phyloP scores from a whole-genome alignment of 2,329 filamentous ascomycete species.

The Apiospora kogelbergensis region DNA sequence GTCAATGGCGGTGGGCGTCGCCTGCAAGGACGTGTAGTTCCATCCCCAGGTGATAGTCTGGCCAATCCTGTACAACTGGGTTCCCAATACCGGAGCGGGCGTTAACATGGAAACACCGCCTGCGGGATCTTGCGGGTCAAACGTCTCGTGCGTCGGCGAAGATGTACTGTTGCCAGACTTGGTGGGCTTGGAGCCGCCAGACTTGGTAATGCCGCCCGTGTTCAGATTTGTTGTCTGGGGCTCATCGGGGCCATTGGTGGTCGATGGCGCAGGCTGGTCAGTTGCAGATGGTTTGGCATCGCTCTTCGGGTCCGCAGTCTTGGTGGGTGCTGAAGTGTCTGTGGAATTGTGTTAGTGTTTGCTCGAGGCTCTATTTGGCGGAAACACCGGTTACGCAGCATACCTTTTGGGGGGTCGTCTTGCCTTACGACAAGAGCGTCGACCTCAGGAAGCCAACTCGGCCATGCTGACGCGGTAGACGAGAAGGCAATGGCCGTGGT shows the following conservation, averaged over 20 bases:
- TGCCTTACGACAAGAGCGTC: conserved; percentile 54
- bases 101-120: conserved; percentile 55
- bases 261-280: conserved; percentile 15
- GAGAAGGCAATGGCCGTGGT: conserved; percentile 53
- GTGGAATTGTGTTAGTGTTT: not conserved
- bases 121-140: conserved; percentile 44
- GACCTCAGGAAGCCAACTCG: conserved; percentile 53
- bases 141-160: conserved; percentile 38
- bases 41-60: conserved; percentile 60
- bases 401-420: conserved; percentile 28
- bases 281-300: conserved; percentile 19
- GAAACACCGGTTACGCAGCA: not conserved
- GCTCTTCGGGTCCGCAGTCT: conserved; percentile 17
- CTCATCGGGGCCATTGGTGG: conserved; percentile 17
- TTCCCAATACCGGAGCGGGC: conserved; percentile 45
- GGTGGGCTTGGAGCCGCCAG: conserved; percentile 21
- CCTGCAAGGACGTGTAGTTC: conserved; percentile 64
- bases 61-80: conserved; percentile 59
- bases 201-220: conserved; percentile 34
- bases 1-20: conserved; percentile 59
- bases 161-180: conserved; percentile 26
- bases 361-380: not conserved
- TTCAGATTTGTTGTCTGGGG: conserved; percentile 40
- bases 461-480: conserved; percentile 55
- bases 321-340: conserved; percentile 12